A percentile compares a stretch with the other conserved stretches of the same genome.
Evolutionary conservation across 2,329 filamentous ascomycete genomes (phyloP).

Genomic region (Aspergillus pseudotamarii): DNA sequence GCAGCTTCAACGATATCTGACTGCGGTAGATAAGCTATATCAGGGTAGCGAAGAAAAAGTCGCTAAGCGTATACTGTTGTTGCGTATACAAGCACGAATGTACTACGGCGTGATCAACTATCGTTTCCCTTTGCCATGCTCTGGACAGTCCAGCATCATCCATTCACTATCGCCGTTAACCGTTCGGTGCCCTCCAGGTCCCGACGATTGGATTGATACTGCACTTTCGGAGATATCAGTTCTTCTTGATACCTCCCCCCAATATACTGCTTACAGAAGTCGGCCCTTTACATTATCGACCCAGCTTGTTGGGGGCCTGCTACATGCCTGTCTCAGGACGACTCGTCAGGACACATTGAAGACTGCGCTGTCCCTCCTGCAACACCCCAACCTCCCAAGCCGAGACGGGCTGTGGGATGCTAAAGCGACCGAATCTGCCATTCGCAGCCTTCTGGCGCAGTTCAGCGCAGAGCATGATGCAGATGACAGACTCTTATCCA

Average conservation of each 20-base stretch:
- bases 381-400: constrained; percentile 16
- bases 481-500: background rate
- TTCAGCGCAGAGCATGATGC: background rate
- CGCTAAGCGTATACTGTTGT: constrained; percentile 7
- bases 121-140: constrained; percentile 1
- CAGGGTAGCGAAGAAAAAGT: background rate
- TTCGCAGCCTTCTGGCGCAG: constrained; percentile 8
- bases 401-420: constrained; percentile 30
- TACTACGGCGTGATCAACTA: constrained; percentile 19
- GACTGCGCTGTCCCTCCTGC: constrained; percentile 20
- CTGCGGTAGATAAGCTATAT: constrained; percentile 1
- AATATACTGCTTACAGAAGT: background rate
- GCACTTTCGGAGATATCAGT: background rate
- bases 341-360: constrained; percentile 12
- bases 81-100: constrained; percentile 18
- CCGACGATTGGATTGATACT: background rate
- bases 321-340: constrained; percentile 28
- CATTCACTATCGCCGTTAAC: background rate
- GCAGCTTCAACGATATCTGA: constrained; percentile 9
- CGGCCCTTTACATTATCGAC: constrained; percentile 26
- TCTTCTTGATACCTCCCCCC: constrained; percentile 2
- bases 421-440: constrained; percentile 16
- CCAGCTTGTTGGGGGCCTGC: constrained; percentile 26
- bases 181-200: no score
- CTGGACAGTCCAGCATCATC: background rate